These are phyloP conservation scores for Gossypium mustelinum DNA, from an alignment of 345 rosid genomes.

Conservation along the genomic window DNA sequence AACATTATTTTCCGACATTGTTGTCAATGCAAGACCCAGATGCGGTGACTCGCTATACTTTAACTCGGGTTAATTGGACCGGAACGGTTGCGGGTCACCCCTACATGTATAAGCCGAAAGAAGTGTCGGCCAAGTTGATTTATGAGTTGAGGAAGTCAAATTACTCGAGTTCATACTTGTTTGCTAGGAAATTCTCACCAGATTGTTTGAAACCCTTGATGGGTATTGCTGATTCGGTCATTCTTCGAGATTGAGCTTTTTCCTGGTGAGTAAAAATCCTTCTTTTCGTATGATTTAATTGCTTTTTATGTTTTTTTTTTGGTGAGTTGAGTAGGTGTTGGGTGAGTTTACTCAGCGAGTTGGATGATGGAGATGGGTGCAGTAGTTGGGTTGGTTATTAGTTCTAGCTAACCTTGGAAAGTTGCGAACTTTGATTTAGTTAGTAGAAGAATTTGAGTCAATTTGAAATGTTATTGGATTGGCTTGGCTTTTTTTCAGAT, in stretches of 20 bases:
- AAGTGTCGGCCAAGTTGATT: conserved; percentile 57
- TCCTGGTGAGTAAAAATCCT: conserved; percentile 40
- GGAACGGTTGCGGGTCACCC: conserved; percentile 84
- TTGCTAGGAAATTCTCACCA: conserved; percentile 79
- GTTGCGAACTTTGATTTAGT: neutral
- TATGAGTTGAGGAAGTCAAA: conserved; percentile 53
- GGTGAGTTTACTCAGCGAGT: conserved; percentile 8
- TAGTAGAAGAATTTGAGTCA: neutral
- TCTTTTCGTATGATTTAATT: neutral
- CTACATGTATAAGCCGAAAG: conserved; percentile 51
- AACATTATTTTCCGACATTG: conserved; percentile 91
- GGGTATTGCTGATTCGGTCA: conserved; percentile 66
- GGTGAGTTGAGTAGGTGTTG: neutral
- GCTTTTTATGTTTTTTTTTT: neutral
- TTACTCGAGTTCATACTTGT: conserved; percentile 66
- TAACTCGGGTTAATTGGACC: conserved; percentile 90
- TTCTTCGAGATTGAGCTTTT: conserved; percentile 63
- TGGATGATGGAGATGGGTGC: neutral
- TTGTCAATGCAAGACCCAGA: conserved; percentile 73
- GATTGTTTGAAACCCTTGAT: conserved; percentile 72
- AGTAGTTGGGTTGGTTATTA: neutral
- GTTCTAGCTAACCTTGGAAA: conserved; percentile 11
- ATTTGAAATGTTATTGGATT: neutral
- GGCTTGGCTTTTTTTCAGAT: neutral
- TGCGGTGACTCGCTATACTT: conserved; percentile 59